Percentiles rank a stretch among this genome's conserved stretches.
phyloP scores from a whole-genome alignment of 768 basidiomycete genomes.

The Clitopilus hobsonii region DNA sequence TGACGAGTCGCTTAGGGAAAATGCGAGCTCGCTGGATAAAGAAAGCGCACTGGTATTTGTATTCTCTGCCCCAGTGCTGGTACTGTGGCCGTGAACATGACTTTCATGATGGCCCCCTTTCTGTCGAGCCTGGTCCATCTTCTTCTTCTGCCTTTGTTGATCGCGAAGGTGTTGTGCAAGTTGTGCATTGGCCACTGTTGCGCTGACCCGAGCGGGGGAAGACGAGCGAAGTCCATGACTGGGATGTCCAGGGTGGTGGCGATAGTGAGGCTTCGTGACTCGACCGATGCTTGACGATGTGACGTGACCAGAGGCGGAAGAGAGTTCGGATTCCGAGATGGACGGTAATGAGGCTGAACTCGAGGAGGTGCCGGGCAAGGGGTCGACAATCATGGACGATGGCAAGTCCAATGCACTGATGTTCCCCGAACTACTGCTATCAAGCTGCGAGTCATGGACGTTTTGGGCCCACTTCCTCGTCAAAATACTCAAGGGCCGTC shows the following conservation, averaged over 20 bases:
- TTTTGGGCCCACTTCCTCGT: constrained; percentile 47
- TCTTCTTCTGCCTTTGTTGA: background rate
- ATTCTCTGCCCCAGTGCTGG: background rate
- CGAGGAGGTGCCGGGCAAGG: background rate
- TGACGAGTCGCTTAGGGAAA: constrained; percentile 3
- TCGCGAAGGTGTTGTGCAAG: background rate
- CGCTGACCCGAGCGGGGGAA: background rate
- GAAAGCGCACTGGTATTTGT: background rate
- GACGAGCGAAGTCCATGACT: background rate
- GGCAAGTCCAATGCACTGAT: background rate
- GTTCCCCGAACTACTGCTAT: background rate
- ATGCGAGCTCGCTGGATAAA: constrained; percentile 1
- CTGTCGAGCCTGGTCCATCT: background rate
- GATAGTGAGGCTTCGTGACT: background rate
- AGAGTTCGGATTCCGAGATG: background rate
- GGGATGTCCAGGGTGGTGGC: background rate
- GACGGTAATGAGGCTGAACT: constrained; percentile 12
- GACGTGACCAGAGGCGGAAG: background rate
- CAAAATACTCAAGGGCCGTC: constrained; percentile 14
- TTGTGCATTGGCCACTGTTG: background rate
- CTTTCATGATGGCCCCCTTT: background rate
- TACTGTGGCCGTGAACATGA: constrained; percentile 1
- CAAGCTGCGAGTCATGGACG: constrained; percentile 25
- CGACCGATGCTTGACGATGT: background rate
- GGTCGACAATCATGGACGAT: background rate